Percentiles rank a stretch among this genome's conserved stretches.
These are phyloP conservation scores for Kwoniella pini DNA, from an alignment of 768 basidiomycete species.

Conservation along the genomic window DNA sequence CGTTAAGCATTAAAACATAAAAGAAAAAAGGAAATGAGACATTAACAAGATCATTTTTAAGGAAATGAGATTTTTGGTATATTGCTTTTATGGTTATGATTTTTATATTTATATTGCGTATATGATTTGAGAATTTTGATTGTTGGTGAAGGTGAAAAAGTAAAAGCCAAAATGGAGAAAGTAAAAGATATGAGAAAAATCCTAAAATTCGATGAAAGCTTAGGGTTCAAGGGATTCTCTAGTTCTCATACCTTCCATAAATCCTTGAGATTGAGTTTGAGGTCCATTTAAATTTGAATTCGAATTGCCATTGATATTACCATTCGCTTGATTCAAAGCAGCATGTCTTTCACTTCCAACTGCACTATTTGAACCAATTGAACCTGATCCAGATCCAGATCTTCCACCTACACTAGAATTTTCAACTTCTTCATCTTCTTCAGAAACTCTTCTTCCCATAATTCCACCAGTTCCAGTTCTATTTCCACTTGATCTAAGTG, in stretches of 20 bases:
- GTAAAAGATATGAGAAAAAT: not conserved
- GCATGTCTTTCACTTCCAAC: slow-evolving; percentile 12
- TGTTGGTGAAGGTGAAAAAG: too few relatives aligned
- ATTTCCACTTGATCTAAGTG: slow-evolving; percentile 10
- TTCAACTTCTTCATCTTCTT: slow-evolving; percentile 26
- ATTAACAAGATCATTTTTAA: not conserved
- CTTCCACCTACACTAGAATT: slow-evolving; percentile 10
- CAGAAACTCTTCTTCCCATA: slow-evolving; percentile 15
- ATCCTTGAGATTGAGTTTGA: not conserved
- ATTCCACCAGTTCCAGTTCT: slow-evolving; percentile 6
- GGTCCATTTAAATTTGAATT: slow-evolving; percentile 1
- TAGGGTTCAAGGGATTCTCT: slow-evolving; percentile 41
- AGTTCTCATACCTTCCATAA: slow-evolving; percentile 35
- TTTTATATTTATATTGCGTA: not conserved
- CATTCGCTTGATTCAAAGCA: not conserved
- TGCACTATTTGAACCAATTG: slow-evolving; percentile 7
- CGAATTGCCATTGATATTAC: not conserved
- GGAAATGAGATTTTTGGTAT: not conserved
- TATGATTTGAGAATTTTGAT: not conserved
- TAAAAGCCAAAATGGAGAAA: slow-evolving; percentile 1
- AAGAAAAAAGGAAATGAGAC: not conserved
- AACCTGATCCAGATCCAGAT: slow-evolving; percentile 18
- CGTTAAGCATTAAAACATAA: not conserved
- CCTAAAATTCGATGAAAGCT: not conserved
- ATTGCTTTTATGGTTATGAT: not conserved